Evolutionary conservation across 331 rosid species (phyloP).

Genomic region (Prunus yedoensis): DNA sequence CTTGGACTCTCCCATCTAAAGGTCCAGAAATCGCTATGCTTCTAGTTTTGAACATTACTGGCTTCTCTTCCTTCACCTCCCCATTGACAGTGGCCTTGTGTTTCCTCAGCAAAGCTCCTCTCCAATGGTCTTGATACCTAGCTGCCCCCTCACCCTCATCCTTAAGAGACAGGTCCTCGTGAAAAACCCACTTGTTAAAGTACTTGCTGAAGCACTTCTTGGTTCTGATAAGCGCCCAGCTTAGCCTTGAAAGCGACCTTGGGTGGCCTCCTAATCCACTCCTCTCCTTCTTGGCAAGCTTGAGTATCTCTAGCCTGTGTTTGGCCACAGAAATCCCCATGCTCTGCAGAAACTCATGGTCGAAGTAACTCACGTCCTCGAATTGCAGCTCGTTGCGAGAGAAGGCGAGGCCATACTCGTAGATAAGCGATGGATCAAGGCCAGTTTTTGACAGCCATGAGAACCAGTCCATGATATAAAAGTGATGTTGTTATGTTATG

Average conservation of each 20-base stretch:
- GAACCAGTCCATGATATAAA: constrained; percentile 75
- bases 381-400: constrained; percentile 65
- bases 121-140: constrained; percentile 46
- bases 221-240: constrained; percentile 42
- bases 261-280: neutral
- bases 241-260: constrained; percentile 36
- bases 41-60: constrained; percentile 29
- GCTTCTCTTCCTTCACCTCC: constrained; percentile 33
- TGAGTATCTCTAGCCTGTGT: constrained; percentile 84
- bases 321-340: constrained; percentile 87
- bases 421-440: constrained; percentile 62
- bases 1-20: constrained; percentile 55
- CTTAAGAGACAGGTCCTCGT: constrained; percentile 17
- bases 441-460: constrained; percentile 80
- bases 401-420: constrained; percentile 71
- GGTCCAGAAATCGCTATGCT: constrained; percentile 77
- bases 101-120: constrained; percentile 40
- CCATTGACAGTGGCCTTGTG: constrained; percentile 23
- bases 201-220: constrained; percentile 57
- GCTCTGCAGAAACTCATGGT: constrained; percentile 87
- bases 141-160: constrained; percentile 17
- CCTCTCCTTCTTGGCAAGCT: constrained; percentile 53
- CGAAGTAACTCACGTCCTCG: constrained; percentile 60
- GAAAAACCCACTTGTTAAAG: constrained; percentile 34
- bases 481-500: neutral